Conservation (phyloP, 2,329 filamentous ascomycete species). For the Epicoccum sorghinum region DNA sequence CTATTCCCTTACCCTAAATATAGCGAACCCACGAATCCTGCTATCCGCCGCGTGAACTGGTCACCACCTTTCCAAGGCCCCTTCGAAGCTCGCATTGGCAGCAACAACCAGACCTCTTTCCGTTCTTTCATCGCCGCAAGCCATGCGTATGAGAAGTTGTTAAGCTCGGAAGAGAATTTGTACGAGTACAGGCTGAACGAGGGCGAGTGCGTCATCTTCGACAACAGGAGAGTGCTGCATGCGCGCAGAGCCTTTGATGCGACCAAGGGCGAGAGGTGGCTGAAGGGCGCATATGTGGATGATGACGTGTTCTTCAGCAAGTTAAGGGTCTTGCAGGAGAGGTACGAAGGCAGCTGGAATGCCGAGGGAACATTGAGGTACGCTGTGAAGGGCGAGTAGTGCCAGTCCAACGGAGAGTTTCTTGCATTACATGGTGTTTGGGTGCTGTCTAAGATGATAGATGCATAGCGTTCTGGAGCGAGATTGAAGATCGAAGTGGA, state of each 20-base stretch:
- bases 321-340: conserved; percentile 52
- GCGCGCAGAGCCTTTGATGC: conserved; percentile 78
- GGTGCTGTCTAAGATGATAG: not conserved
- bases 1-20: conserved; percentile 36
- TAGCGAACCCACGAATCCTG: conserved; percentile 37
- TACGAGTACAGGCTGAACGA: conserved; percentile 75
- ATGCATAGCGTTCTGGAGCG: conserved; percentile 6
- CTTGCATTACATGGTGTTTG: conserved; percentile 11
- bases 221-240: conserved; percentile 85
- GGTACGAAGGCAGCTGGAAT: conserved; percentile 38
- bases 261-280: conserved; percentile 72
- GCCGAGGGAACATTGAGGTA: conserved; percentile 43
- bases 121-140: conserved; percentile 51
- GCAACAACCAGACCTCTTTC: conserved; percentile 33
- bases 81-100: conserved; percentile 49
- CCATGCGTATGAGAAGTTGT: conserved; percentile 60
- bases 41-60: conserved; percentile 64
- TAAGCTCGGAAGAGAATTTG: conserved; percentile 65
- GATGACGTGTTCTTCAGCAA: conserved; percentile 64
- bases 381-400: conserved; percentile 9
- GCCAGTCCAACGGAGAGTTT: too few species aligned
- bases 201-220: conserved; percentile 92
- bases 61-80: conserved; percentile 79
- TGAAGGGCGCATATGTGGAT: conserved; percentile 85
- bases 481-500: too few species aligned